Percentiles rank a stretch among this genome's conserved stretches.
Evolutionary conservation across 2,329 filamentous ascomycete genomes (phyloP).

Genomic region (Dryadomyces quercus-mongolicae): DNA sequence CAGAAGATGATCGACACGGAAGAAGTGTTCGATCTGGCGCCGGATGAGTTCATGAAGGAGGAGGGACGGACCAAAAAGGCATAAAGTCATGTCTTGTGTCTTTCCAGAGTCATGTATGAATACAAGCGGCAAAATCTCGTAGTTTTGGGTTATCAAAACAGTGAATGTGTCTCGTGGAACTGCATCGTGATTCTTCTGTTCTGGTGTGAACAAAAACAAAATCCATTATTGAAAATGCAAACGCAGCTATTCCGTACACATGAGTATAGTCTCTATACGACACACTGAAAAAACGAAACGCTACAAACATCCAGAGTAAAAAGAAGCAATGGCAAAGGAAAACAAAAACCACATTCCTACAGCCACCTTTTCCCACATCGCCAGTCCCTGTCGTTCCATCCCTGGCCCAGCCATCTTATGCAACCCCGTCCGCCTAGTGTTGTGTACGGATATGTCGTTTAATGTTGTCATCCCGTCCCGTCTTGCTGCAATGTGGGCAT

Average conservation of each 20-base stretch:
- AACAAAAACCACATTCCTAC: neutral
- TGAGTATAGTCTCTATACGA: too few relatives aligned
- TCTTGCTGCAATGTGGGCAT: neutral
- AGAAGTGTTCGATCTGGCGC: neutral
- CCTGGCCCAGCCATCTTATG: too few relatives aligned
- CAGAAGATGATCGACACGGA: neutral
- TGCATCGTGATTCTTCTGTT: too few relatives aligned
- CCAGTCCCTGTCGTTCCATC: neutral
- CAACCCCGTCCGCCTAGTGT: neutral
- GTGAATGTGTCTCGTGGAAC: too few relatives aligned
- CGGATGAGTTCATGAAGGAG: slow-evolving; percentile 1
- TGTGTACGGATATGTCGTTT: neutral
- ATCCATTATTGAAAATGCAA: too few relatives aligned
- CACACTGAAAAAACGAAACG: too few relatives aligned
- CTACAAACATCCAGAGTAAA: neutral
- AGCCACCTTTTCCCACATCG: neutral
- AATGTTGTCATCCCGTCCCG: neutral
- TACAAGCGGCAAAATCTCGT: neutral
- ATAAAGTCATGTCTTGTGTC: neutral
- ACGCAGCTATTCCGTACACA: neutral
- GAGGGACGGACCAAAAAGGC: neutral
- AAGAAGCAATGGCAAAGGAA: neutral
- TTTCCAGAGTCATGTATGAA: neutral
- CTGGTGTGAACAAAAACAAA: too few relatives aligned
- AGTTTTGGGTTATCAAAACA: too few relatives aligned